Evolutionary conservation across 2,329 filamentous ascomycete genomes (phyloP).

Genomic region (Neodidymelliopsis sp.): DNA sequence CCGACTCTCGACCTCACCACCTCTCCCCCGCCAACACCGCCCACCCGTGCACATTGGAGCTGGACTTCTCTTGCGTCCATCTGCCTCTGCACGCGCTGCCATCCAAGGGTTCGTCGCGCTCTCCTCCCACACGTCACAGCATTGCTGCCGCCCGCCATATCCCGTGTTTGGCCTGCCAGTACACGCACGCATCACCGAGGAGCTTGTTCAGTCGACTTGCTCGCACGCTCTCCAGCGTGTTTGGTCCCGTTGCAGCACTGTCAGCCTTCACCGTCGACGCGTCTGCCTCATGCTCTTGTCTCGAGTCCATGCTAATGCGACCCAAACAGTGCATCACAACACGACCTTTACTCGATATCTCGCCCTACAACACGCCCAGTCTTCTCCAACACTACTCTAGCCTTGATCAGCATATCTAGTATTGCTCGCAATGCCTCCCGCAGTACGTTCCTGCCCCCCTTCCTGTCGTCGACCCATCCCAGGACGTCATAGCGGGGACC

Average conservation of each 20-base stretch:
- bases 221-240: conserved; percentile 27
- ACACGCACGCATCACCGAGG: conserved; percentile 35
- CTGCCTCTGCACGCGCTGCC: conserved; percentile 32
- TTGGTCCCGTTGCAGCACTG: conserved; percentile 34
- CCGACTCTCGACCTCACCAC: conserved; percentile 29
- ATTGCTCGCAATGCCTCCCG: conserved; percentile 62
- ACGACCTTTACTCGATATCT: conserved; percentile 39
- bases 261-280: conserved; percentile 29
- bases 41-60: conserved; percentile 41
- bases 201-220: conserved; percentile 31
- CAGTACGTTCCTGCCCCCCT: conserved; percentile 54
- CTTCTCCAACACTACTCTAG: conserved; percentile 37
- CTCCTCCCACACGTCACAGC: conserved; percentile 37
- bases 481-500: conserved; percentile 17
- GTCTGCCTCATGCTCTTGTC: conserved; percentile 22
- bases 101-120: conserved; percentile 41
- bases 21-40: conserved; percentile 23
- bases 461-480: conserved; percentile 17
- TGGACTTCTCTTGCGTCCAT: conserved; percentile 42
- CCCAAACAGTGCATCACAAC: conserved; percentile 49
- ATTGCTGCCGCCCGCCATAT: conserved; percentile 40
- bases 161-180: conserved; percentile 44
- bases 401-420: conserved; percentile 47
- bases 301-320: conserved; percentile 36
- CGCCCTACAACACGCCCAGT: conserved; percentile 35